Evolutionary conservation across 306 rosid genomes (phyloP).

Genomic region (Prunus padus): DNA sequence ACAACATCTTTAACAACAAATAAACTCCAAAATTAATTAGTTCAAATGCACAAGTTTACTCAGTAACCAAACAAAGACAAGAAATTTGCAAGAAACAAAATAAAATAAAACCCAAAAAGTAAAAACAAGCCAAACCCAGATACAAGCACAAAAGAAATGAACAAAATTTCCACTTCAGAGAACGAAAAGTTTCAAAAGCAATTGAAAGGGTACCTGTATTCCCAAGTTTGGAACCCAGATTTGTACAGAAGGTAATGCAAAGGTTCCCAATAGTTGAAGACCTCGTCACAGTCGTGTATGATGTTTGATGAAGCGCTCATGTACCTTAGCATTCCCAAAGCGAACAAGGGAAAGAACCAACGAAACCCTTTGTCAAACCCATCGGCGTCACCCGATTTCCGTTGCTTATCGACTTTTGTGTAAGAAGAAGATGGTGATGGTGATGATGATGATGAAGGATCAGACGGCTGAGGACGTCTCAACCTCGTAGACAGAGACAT

Average conservation of each 20-base stretch:
- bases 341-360: constrained; percentile 64
- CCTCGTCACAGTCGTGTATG: constrained; percentile 96
- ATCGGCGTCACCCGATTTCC: constrained; percentile 32
- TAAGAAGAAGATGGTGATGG: constrained; percentile 41
- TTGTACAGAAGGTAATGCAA: constrained; percentile 92
- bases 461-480: constrained; percentile 57
- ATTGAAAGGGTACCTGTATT: constrained; percentile 52
- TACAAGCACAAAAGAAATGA: not conserved
- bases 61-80: not conserved
- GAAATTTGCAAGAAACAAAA: not conserved
- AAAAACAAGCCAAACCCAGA: not conserved
- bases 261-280: constrained; percentile 98
- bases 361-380: constrained; percentile 49
- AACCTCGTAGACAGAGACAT: constrained; percentile 62
- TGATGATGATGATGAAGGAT: constrained; percentile 43
- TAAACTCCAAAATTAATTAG: not conserved
- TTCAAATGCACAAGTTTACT: not conserved
- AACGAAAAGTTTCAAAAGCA: not conserved
- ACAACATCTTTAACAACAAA: not conserved
- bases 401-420: constrained; percentile 57
- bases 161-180: not conserved
- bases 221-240: constrained; percentile 99
- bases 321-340: constrained; percentile 69
- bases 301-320: constrained; percentile 93
- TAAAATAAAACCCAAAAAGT: not conserved